phyloP scores from a whole-genome alignment of 2,329 filamentous ascomycete genomes.

The Fusarium sororula region DNA sequence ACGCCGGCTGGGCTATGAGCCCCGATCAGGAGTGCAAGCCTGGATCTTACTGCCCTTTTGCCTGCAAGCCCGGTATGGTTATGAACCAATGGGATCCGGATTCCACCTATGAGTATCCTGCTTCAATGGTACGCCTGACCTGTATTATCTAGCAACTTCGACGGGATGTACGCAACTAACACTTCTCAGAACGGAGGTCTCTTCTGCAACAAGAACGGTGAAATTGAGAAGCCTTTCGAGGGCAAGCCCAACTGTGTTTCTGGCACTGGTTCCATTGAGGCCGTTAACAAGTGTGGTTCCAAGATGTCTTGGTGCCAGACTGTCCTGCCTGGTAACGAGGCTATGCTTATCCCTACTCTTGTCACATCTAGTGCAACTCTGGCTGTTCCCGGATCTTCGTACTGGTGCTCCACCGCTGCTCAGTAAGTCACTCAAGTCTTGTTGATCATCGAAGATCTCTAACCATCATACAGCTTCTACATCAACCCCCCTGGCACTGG shows the following conservation, averaged over 20 bases:
- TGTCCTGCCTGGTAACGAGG: constrained; percentile 80
- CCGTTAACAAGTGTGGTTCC: constrained; percentile 70
- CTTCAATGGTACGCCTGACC: constrained; percentile 70
- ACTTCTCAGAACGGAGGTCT: constrained; percentile 72
- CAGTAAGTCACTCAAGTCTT: constrained; percentile 63
- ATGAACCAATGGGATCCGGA: constrained; percentile 81
- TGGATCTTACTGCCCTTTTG: constrained; percentile 78
- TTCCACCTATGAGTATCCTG: constrained; percentile 74
- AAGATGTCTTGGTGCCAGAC: constrained; percentile 81
- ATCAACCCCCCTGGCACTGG: constrained; percentile 78
- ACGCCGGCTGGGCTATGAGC: constrained; percentile 83
- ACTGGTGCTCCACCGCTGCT: constrained; percentile 78
- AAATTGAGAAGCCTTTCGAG: constrained; percentile 75
- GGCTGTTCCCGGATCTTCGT: constrained; percentile 74
- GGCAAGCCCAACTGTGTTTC: constrained; percentile 74
- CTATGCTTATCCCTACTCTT: constrained; percentile 83
- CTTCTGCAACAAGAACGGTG: constrained; percentile 73
- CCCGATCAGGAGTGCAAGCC: constrained; percentile 75
- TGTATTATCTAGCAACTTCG: not conserved
- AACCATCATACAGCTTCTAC: constrained; percentile 69
- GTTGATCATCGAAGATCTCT: constrained; percentile 34
- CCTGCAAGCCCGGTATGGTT: constrained; percentile 78
- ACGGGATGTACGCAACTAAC: constrained; percentile 9
- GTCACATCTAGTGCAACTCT: constrained; percentile 66
- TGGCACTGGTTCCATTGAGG: constrained; percentile 71